phyloP scores from a whole-genome alignment of 2,329 filamentous ascomycete species.

The Coniochaeta sp. region DNA sequence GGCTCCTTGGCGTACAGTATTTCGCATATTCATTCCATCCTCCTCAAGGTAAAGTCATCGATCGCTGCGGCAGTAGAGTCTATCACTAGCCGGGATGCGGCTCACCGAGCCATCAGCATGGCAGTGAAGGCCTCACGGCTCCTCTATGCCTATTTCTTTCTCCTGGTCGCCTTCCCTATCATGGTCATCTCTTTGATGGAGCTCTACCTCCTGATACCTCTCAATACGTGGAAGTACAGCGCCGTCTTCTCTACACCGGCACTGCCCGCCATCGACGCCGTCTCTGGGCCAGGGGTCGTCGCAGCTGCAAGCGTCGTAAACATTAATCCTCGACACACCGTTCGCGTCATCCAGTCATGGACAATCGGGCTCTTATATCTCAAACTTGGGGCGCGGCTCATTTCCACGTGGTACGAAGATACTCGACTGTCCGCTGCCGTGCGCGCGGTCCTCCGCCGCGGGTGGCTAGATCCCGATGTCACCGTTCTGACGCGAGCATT shows the following conservation, averaged over 20 bases:
- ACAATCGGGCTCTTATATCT: conserved; percentile 86
- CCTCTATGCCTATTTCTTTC: conserved; percentile 66
- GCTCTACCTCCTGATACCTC: conserved; percentile 78
- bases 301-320: conserved; percentile 16
- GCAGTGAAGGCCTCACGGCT: conserved; percentile 36
- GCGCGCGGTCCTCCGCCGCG: conserved; percentile 62
- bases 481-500: conserved; percentile 76
- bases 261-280: not conserved
- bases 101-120: conserved; percentile 20
- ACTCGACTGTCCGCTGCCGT: conserved; percentile 69
- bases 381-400: conserved; percentile 65
- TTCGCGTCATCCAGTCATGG: conserved; percentile 90
- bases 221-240: conserved; percentile 67
- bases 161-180: conserved; percentile 73
- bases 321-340: conserved; percentile 49
- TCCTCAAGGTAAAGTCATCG: conserved; percentile 23
- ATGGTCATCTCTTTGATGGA: conserved; percentile 75
- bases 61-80: conserved; percentile 14
- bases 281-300: conserved; percentile 12
- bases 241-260: conserved; percentile 5
- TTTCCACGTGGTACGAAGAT: conserved; percentile 59
- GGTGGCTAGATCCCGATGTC: conserved; percentile 74
- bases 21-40: conserved; percentile 39
- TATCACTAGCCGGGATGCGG: conserved; percentile 20
- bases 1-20: conserved; percentile 58